Conservation (phyloP, 2,329 filamentous ascomycete species). For the Colletotrichum sublineola region DNA sequence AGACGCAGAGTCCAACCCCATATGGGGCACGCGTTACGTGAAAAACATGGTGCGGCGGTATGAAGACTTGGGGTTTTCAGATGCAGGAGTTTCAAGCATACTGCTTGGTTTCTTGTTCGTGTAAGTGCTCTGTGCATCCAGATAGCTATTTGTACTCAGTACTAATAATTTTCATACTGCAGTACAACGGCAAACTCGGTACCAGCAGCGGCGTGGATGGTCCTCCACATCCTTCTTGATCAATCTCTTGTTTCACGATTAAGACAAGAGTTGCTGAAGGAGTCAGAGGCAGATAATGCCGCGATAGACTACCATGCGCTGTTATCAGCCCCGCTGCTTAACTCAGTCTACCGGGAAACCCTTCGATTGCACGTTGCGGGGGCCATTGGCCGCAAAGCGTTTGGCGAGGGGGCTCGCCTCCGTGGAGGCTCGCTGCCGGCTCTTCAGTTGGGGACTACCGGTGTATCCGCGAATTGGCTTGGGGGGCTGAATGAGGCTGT, state of each 20-base stretch:
- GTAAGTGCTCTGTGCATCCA: background rate
- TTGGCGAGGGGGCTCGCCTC: background rate
- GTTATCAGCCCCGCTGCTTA: slow-evolving; percentile 21
- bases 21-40: slow-evolving; percentile 33
- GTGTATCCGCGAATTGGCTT: slow-evolving; percentile 30
- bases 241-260: slow-evolving; percentile 11
- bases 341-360: slow-evolving; percentile 32
- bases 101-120: slow-evolving; percentile 38
- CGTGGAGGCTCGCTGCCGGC: background rate
- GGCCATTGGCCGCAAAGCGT: slow-evolving; percentile 16
- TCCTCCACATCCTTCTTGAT: slow-evolving; percentile 22
- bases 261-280: slow-evolving; percentile 4
- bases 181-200: slow-evolving; percentile 35
- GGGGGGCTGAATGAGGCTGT: slow-evolving; percentile 23
- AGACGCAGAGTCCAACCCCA: slow-evolving; percentile 10
- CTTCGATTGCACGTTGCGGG: slow-evolving; percentile 31
- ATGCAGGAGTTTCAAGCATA: slow-evolving; percentile 11
- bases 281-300: background rate
- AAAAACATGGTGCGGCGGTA: slow-evolving; percentile 33
- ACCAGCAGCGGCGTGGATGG: slow-evolving; percentile 32
- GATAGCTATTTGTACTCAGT: fast-evolving
- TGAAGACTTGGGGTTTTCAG: slow-evolving; percentile 29
- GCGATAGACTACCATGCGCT: background rate
- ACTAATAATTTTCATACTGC: background rate
- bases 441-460: background rate